Percentiles rank a stretch among this genome's conserved stretches.
Conservation (phyloP, 768 basidiomycete species). For the Cyclocybe aegerita region DNA sequence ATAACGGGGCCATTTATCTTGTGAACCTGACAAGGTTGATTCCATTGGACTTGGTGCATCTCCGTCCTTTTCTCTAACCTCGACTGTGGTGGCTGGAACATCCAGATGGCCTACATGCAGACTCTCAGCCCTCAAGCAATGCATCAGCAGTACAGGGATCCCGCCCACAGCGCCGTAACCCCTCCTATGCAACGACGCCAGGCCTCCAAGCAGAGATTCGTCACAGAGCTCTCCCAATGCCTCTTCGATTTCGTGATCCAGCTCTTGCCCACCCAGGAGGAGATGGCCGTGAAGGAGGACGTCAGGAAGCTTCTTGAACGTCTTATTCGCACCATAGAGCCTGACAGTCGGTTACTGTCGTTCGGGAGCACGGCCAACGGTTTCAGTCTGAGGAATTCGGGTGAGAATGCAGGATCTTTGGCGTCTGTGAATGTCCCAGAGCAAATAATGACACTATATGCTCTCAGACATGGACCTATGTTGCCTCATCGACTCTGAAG, state of each 20-base stretch:
- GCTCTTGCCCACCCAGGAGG: constrained; percentile 85
- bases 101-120: constrained; percentile 41
- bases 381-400: constrained; percentile 94
- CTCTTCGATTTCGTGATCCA: constrained; percentile 94
- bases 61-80: constrained; percentile 10
- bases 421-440: constrained; percentile 4
- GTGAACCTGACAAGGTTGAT: constrained; percentile 27
- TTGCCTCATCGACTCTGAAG: constrained; percentile 89
- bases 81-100: constrained; percentile 23
- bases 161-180: constrained; percentile 23
- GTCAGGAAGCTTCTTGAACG: constrained; percentile 93
- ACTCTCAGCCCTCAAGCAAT: constrained; percentile 35
- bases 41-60: constrained; percentile 23
- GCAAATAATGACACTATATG: neutral
- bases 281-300: constrained; percentile 93
- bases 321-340: constrained; percentile 93
- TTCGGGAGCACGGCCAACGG: constrained; percentile 98
- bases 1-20: constrained; percentile 28
- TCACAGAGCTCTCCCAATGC: constrained; percentile 81
- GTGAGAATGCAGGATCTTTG: constrained; percentile 35
- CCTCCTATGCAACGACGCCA: constrained; percentile 37
- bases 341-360: constrained; percentile 83
- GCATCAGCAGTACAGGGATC: constrained; percentile 34
- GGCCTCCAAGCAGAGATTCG: constrained; percentile 61
- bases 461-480: constrained; percentile 94